These are phyloP conservation scores for Friedmanniomyces simplex DNA, from an alignment of 495 filamentous ascomycete genomes.

Conservation along the genomic window DNA sequence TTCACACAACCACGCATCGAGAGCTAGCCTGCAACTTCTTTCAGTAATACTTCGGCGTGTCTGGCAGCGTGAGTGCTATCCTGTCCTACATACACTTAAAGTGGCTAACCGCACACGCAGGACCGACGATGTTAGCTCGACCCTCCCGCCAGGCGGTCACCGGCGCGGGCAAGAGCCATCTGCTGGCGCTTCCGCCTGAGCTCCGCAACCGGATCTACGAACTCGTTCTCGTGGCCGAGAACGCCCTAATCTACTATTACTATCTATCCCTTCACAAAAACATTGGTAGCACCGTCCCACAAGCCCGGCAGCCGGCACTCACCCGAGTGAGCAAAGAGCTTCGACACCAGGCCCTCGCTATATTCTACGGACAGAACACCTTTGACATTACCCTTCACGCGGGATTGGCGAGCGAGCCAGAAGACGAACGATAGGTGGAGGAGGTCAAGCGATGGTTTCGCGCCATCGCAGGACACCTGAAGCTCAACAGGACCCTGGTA, in stretches of 20 bases:
- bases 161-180: background rate
- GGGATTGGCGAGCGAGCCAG: no score
- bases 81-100: no score
- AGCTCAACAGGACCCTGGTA: background rate
- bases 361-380: constrained; percentile 1
- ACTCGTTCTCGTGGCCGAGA: background rate
- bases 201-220: background rate
- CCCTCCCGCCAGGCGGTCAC: background rate
- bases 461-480: background rate
- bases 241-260: background rate
- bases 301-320: constrained; percentile 1
- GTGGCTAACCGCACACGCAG: background rate
- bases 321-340: background rate
- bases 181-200: background rate
- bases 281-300: no score
- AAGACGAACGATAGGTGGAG: background rate
- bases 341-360: background rate
- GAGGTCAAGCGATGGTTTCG: background rate
- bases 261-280: background rate
- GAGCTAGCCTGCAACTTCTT: no score
- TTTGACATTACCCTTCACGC: background rate
- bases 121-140: background rate
- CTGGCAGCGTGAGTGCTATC: no score
- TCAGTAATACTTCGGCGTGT: no score
- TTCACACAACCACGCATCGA: no score